Evolutionary conservation across 108 stramenopile species (phyloP).

Genomic region (Nitzschia sp.): DNA sequence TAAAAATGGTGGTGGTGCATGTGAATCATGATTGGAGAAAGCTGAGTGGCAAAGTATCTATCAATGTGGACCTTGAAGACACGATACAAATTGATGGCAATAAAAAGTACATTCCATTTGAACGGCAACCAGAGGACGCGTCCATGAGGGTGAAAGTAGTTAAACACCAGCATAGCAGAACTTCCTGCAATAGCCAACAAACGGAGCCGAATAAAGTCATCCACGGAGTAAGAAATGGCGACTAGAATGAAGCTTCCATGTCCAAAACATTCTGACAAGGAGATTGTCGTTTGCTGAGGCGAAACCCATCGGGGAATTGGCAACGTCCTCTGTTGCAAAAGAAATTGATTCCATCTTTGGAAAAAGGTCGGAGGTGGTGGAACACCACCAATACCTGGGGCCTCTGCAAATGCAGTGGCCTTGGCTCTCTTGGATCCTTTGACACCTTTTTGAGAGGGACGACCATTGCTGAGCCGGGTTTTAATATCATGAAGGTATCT

Average conservation of each 20-base stretch:
- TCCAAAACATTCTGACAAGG: constrained; percentile 69
- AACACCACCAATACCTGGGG: no score
- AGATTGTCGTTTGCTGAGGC: constrained; percentile 60
- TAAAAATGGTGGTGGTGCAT: constrained; percentile 67
- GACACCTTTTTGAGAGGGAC: no score
- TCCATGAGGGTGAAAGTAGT: constrained; percentile 90
- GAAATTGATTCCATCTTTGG: constrained; percentile 27
- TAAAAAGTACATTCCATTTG: constrained; percentile 84
- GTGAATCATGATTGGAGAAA: constrained; percentile 45
- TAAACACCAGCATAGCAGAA: constrained; percentile 74
- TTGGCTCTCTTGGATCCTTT: no score
- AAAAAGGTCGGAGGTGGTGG: no score
- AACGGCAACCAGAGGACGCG: constrained; percentile 81
- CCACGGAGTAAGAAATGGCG: constrained; percentile 69
- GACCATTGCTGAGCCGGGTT: no score
- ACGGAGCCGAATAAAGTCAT: constrained; percentile 75
- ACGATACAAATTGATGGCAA: constrained; percentile 68
- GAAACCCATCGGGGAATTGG: constrained; percentile 80
- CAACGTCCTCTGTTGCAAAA: constrained; percentile 57
- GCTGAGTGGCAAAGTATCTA: constrained; percentile 50
- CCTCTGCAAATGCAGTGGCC: no score
- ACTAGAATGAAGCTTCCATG: constrained; percentile 82
- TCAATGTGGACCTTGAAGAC: constrained; percentile 56
- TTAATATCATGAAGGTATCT: no score
- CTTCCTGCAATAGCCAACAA: constrained; percentile 73